Evolutionary conservation across 2,329 filamentous ascomycete genomes (phyloP).

Genomic region (Hypoxylon sp.): DNA sequence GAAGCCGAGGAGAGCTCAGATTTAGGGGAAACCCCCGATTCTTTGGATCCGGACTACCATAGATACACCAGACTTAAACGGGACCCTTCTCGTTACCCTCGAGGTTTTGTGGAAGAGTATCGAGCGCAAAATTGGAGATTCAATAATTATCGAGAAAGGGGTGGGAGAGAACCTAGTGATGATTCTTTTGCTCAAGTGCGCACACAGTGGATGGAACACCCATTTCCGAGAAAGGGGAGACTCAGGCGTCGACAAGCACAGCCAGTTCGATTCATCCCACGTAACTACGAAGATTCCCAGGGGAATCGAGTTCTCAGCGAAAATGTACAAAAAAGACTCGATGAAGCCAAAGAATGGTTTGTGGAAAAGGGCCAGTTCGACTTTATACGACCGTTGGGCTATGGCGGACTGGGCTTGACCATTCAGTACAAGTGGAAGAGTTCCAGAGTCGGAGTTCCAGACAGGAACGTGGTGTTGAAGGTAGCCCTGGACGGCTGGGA

Average conservation of each 20-base stretch:
- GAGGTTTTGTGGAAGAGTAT: constrained; percentile 18
- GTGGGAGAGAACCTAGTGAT: background rate
- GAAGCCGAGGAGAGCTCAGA: too few relatives aligned
- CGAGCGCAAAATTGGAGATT: constrained; percentile 28
- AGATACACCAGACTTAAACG: too few relatives aligned
- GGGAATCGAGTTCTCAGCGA: background rate
- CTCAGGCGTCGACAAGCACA: background rate
- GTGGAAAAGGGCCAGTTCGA: constrained; percentile 1
- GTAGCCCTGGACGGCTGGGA: constrained; percentile 18
- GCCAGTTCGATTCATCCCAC: background rate
- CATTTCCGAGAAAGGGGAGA: constrained; percentile 2
- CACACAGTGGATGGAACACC: constrained; percentile 9
- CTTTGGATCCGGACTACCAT: too few relatives aligned
- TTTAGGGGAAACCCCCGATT: too few relatives aligned
- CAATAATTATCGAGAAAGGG: background rate
- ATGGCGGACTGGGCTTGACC: constrained; percentile 33
- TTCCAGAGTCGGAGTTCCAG: background rate
- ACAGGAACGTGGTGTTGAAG: constrained; percentile 31
- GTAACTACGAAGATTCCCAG: background rate
- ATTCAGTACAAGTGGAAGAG: constrained; percentile 15
- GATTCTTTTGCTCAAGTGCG: background rate
- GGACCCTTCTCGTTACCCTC: background rate
- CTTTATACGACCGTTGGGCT: constrained; percentile 22
- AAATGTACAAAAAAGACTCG: background rate
- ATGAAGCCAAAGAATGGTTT: constrained; percentile 13